phyloP scores from a whole-genome alignment of 768 basidiomycete species.

The Lactarius trivialis region DNA sequence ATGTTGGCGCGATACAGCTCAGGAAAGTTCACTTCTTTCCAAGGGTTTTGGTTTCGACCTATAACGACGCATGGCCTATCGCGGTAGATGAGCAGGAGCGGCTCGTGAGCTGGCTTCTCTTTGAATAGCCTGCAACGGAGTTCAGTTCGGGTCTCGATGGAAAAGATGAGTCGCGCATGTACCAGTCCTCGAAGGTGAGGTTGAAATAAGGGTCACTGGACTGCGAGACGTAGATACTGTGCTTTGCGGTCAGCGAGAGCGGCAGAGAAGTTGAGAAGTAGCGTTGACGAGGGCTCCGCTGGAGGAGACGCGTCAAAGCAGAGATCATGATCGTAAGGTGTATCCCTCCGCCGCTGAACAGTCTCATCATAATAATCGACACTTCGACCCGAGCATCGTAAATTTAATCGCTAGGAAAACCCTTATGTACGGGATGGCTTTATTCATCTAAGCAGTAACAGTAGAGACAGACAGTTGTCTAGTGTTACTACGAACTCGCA shows the following conservation, averaged over 20 bases:
- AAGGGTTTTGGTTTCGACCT: slow-evolving; percentile 95
- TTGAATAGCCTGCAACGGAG: slow-evolving; percentile 63
- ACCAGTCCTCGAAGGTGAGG: slow-evolving; percentile 89
- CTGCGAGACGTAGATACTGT: slow-evolving; percentile 63
- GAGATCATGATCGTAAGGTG: too few species aligned
- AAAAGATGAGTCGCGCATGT: slow-evolving; percentile 28
- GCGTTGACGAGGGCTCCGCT: slow-evolving; percentile 1
- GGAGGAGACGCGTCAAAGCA: slow-evolving; percentile 28
- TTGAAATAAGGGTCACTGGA: slow-evolving; percentile 86
- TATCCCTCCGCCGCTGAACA: too few species aligned
- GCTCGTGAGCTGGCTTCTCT: slow-evolving; percentile 55
- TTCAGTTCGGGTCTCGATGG: slow-evolving; percentile 28
- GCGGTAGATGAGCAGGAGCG: slow-evolving; percentile 81
- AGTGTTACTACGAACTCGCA: slow-evolving; percentile 5
- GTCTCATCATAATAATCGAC: not conserved
- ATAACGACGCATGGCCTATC: slow-evolving; percentile 88
- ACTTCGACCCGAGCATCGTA: not conserved
- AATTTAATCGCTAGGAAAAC: not conserved
- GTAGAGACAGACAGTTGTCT: slow-evolving; percentile 4
- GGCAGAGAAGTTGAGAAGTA: slow-evolving; percentile 10
- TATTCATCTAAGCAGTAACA: slow-evolving; percentile 2
- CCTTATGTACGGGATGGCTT: not conserved
- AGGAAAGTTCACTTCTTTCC: slow-evolving; percentile 88
- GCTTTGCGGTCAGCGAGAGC: slow-evolving; percentile 23
- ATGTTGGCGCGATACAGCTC: slow-evolving; percentile 47